phyloP scores from a whole-genome alignment of 768 basidiomycete genomes.

The Podaxis mareebaensis region DNA sequence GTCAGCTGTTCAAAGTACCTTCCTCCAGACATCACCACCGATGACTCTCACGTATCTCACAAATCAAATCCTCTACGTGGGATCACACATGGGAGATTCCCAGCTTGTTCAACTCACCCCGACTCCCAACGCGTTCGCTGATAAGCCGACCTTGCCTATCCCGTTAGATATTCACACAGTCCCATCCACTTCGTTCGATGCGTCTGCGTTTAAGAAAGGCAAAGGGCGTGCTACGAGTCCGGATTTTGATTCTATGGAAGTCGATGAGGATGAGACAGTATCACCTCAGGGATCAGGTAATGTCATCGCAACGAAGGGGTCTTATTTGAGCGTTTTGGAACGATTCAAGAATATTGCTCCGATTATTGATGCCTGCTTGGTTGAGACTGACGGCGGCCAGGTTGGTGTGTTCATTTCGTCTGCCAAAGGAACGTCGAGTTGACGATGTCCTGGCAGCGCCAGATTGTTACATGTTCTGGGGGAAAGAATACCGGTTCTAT shows the following conservation, averaged over 20 bases:
- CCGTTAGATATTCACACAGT: constrained; percentile 47
- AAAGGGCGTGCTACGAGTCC: constrained; percentile 42
- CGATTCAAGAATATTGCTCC: constrained; percentile 80
- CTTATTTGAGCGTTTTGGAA: constrained; percentile 61
- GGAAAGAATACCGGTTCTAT: constrained; percentile 75
- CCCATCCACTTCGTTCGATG: constrained; percentile 31
- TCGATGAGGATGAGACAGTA: constrained; percentile 27
- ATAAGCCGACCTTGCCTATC: constrained; percentile 50
- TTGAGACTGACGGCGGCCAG: constrained; percentile 72
- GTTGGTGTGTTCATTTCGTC: constrained; percentile 35
- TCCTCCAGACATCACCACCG: constrained; percentile 63
- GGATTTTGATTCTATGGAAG: constrained; percentile 29
- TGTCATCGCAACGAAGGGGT: constrained; percentile 54
- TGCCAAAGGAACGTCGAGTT: not conserved
- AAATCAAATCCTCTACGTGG: constrained; percentile 70
- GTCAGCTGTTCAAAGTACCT: constrained; percentile 7
- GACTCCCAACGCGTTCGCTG: constrained; percentile 41
- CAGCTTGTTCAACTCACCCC: constrained; percentile 66
- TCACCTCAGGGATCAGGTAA: constrained; percentile 34
- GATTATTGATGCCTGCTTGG: constrained; percentile 76
- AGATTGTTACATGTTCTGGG: constrained; percentile 87
- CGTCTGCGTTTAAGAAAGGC: constrained; percentile 26
- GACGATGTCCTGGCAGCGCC: constrained; percentile 43
- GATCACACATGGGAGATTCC: constrained; percentile 82
- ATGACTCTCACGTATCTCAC: constrained; percentile 72